Base-by-base conservation (phyloP, 306 rosid species). In the Parietaria judaica region DNA sequence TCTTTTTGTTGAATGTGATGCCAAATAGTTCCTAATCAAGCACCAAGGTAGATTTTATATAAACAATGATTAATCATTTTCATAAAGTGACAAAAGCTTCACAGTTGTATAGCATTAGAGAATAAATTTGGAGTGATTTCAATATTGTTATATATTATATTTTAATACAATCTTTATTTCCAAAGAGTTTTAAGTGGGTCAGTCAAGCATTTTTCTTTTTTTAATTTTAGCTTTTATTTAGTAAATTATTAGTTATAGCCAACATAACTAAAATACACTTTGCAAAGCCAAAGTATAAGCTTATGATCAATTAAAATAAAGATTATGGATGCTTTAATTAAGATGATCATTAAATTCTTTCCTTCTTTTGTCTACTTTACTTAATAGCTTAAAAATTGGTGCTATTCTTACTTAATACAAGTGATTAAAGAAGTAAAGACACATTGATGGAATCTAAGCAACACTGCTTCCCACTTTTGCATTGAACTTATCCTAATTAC, bases 91-190 rank as follows among this genome's bases (percentile, higher is more conserved):
- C 36, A 8, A 9, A 66, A 39, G 52, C 59, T 44, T 63, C 6
- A 55, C 70, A 61, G 83, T 71, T 76, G 79, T 68, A 60, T 62
- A 72, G 54, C 80, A 76, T 66, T 66, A 60, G 51, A 60, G 58
- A 49, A 63, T 12, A 46, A 48, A 44, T 4, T 11, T 61, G 54
- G 31, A 6, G 41, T 12, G 12, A 6, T 41, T 61, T 48, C 3
- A 36, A 62, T 50, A 39, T 8, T 5, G 3, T 8, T 5, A 39
- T 39, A 39, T 48, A 13, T 35, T 23, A 23, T 69, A 55, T 13
- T 61, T 11, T 46, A 54, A 11, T 68, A 11, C 48, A 15, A 17
- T 51, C 48, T 51, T 58, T 58, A 36, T 44, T 56, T 44, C 34
- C 36, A 56, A 56, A 46, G 44, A 47, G 64, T 39, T 50, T 71